A percentile compares a stretch with the other conserved stretches of the same genome.
These are phyloP conservation scores for Cunninghamia lanceolata DNA, from an alignment of 75 land plant species.

Conservation along the genomic window DNA sequence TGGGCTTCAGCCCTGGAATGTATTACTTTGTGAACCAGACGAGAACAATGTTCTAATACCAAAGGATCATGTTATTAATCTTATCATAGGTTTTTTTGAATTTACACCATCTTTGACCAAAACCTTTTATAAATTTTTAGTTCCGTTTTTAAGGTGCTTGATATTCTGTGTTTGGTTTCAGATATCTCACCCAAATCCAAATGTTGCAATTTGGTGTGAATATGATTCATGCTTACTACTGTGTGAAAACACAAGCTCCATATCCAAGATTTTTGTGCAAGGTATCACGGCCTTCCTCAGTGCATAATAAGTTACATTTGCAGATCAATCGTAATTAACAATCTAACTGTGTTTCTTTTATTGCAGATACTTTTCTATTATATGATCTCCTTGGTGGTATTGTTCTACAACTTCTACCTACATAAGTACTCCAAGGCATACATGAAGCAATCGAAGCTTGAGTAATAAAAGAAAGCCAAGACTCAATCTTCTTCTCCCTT, in stretches of 20 bases:
- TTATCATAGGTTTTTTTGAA: background rate
- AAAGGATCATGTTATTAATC: background rate
- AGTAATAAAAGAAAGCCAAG: background rate
- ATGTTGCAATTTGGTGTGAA: constrained; percentile 42
- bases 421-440: constrained; percentile 23
- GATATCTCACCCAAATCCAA: constrained; percentile 43
- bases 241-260: constrained; percentile 24
- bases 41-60: background rate
- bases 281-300: constrained; percentile 3
- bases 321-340: background rate
- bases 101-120: background rate
- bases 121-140: background rate
- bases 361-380: constrained; percentile 36
- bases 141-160: background rate
- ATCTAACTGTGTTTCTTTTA: constrained; percentile 3
- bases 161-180: constrained; percentile 6
- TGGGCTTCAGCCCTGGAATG: background rate
- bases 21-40: background rate
- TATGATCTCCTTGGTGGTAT: constrained; percentile 30
- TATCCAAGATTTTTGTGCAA: constrained; percentile 38
- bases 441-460: background rate
- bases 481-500: background rate
- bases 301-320: background rate
- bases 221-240: constrained; percentile 43
- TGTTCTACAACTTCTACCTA: constrained; percentile 36